Base-by-base conservation (phyloP, 2,329 filamentous ascomycete species). In the Pyricularia sp. region DNA sequence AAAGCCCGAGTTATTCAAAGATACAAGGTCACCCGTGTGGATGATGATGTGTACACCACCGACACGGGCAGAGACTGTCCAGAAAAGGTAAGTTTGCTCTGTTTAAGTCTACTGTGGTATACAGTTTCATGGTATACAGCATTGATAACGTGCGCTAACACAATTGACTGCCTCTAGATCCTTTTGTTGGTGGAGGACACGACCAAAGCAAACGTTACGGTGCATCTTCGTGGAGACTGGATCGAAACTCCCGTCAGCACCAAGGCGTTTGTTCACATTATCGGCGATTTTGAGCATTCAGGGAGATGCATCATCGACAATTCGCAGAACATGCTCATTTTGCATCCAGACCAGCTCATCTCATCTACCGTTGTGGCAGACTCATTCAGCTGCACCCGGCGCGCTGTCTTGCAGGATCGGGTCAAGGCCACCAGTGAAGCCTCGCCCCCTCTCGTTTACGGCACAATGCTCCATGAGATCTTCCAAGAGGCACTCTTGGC, bases 311-410 rank as follows among this genome's bases (percentile, higher is more conserved):
- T 96, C 65, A 85, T 98, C 71, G 91, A 97, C 76, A 93, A 98
- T 77, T 83, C 86, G 2, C 85, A 90, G 66, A 93, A 94, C 74
- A 91, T 98, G 78, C 82, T 99, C 67, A 93, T 99, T 69, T 81
- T 99, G 17, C 94, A 99, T 75, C 95, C 95, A 0, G 95, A 99
- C 75, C 94, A 98, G 79, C 86, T 99, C 42, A 91, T 99, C 68
- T 98, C 95, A 2, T 91, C 95, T 2, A 98, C 95, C 0, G 93
- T 96, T 5, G 91, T 99, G 63, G 94, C 93, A n/a, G 95, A 99
- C 78, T 97, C 95, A 0, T 97, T 98, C 77, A 90, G 89, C 28
- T 99, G 95, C 76, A 90, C 92, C 76, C 90, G 95, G 23, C 90
- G 94, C 72, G 93, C 95, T 33, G 94, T 98, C 1, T 85, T 99